Conservation (phyloP, 805 yeast species). For the Candida corydali region DNA sequence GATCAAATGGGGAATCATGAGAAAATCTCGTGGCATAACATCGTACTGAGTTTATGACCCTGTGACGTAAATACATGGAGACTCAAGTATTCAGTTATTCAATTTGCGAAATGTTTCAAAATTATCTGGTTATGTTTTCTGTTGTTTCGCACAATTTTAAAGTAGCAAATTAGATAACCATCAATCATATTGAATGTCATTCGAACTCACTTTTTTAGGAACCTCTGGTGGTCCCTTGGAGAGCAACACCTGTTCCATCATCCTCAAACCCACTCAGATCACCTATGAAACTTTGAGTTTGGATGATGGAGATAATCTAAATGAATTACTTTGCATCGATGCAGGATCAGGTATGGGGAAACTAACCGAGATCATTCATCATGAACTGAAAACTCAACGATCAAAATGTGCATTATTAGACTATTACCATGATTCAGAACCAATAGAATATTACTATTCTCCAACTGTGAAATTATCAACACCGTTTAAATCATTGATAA, state of each 20-base stretch:
- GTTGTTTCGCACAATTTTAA: too few species aligned
- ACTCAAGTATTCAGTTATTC: too few species aligned
- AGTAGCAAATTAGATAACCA: too few species aligned
- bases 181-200: too few species aligned
- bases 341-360: conserved; percentile 73
- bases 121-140: too few species aligned
- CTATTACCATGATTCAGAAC: conserved; percentile 27
- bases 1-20: conserved; percentile 29
- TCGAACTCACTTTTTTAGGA: conserved; percentile 68
- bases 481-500: conserved; percentile 18
- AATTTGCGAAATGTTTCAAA: too few species aligned
- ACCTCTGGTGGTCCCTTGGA: conserved; percentile 85
- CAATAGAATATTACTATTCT: conserved; percentile 16
- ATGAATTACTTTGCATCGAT: conserved; percentile 58
- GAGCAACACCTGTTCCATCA: conserved; percentile 60
- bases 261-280: conserved; percentile 53
- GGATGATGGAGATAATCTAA: conserved; percentile 24
- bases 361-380: conserved; percentile 40
- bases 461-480: conserved; percentile 14
- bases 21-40: conserved; percentile 23
- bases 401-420: conserved; percentile 15
- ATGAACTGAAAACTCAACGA: conserved; percentile 13
- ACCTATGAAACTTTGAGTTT: conserved; percentile 26
- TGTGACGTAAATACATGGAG: too few species aligned
- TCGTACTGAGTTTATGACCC: too few species aligned